Base-by-base conservation (phyloP, 2,329 filamentous ascomycete genomes). In the Drechslerella coelobrocha region DNA sequence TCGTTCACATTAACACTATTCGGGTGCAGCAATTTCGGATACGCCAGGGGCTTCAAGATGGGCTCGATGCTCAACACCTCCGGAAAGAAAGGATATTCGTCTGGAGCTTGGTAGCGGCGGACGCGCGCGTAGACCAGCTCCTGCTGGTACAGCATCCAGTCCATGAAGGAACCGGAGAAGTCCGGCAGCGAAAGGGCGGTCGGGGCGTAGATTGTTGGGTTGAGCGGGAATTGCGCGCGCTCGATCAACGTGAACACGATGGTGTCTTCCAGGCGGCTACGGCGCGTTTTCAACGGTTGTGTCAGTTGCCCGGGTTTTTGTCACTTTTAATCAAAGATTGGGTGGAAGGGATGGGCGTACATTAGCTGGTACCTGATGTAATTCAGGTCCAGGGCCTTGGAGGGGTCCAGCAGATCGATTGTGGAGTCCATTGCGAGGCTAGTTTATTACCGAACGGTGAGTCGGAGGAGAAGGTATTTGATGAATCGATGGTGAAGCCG, bases 171-270 rank as follows among this genome's bases (percentile, higher is more conserved):
- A 61, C 85, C 78, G 78, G 83, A 85, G 60, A 74, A 73, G 77
- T 86, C 81, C 17, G 91, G 92, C 73, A 97, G 89, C 29, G 85
- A 82, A 48, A 97, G 84, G n/a, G 89, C 90, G 69, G 89, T 89
- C 6, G 91, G 85, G 10, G 82, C 79, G 81, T 99, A 99, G 80
- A 97, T 92, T 76, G 88, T 91, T 78, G 85, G 83, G 81, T 97
- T 97, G 74, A 95, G 84, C 2, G 93, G 91, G 79, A 97, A 99
- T 79, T 99, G 94, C n/a, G 93, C 93, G 41, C 94, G 89, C 81
- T 99, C 94, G 77, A 97, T 97, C 39, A 99, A 84, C 80, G 96
- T 90, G 80, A 96, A 97, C 74, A 91, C 96, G 78, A 99, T 97
- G 72, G 93, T 97, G 78, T 99, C 94, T 82, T 99, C 94, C 17